Conservation (phyloP, 2,329 filamentous ascomycete species). For the Sclerotiophoma versabilis region DNA sequence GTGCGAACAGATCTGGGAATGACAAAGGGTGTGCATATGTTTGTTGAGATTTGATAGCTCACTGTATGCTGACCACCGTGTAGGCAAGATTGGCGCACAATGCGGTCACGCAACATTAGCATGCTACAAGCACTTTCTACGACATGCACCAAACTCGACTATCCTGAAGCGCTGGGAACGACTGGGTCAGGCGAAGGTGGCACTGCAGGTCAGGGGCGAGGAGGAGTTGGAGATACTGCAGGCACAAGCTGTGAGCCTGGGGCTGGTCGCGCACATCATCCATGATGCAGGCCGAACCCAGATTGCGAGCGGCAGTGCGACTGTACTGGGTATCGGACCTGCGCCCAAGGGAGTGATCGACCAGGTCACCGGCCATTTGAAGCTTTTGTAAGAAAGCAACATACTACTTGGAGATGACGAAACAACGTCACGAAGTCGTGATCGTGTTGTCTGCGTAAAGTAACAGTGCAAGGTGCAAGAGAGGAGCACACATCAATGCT, state of each 20-base stretch:
- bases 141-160: conserved; percentile 61
- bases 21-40: conserved; percentile 77
- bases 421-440: not conserved
- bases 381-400: conserved; percentile 70
- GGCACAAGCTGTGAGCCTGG: conserved; percentile 80
- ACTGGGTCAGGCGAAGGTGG: conserved; percentile 89
- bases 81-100: conserved; percentile 97
- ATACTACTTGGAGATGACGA: too few species aligned
- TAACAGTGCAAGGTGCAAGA: not conserved
- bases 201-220: conserved; percentile 85
- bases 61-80: not conserved
- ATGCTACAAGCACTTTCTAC: conserved; percentile 86
- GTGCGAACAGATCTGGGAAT: conserved; percentile 95
- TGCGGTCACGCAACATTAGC: conserved; percentile 95
- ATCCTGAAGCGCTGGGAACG: conserved; percentile 86
- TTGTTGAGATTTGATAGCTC: not conserved
- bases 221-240: conserved; percentile 79
- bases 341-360: conserved; percentile 89
- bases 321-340: conserved; percentile 77
- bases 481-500: not conserved
- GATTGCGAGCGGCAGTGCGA: conserved; percentile 91
- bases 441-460: not conserved
- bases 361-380: conserved; percentile 82
- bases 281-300: conserved; percentile 96
- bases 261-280: conserved; percentile 87